Percentiles rank a stretch among this genome's conserved stretches.
These are phyloP conservation scores for Phytophthora capsici DNA, from an alignment of 352 stramenopile species.

Conservation along the genomic window DNA sequence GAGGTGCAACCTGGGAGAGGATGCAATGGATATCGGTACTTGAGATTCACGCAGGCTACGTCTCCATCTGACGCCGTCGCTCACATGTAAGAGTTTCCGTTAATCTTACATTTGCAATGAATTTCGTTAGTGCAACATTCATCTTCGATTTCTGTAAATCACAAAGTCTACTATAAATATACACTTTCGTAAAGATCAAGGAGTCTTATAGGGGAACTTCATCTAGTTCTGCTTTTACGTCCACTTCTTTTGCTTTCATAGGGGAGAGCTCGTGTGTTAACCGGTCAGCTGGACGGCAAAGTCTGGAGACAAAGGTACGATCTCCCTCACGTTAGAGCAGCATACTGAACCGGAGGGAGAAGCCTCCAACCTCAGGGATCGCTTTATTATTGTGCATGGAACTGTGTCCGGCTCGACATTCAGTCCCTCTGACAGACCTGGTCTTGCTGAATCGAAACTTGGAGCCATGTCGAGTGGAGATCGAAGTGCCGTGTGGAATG, in stretches of 20 bases:
- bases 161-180: no score
- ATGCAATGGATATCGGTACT: constrained; percentile 3
- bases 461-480: background rate
- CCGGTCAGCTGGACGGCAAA: background rate
- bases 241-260: no score
- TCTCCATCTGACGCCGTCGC: background rate
- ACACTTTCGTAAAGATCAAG: no score
- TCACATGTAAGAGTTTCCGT: no score
- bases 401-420: background rate
- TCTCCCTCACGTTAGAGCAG: no score
- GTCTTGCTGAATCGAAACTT: background rate
- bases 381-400: background rate
- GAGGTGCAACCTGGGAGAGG: constrained; percentile 3
- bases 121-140: no score
- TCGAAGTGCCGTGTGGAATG: background rate
- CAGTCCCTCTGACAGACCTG: background rate
- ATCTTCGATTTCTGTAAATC: no score
- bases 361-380: no score
- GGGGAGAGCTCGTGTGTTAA: background rate
- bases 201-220: no score
- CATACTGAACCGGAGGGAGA: no score
- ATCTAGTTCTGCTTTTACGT: no score
- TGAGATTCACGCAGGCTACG: constrained; percentile 10
- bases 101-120: no score
- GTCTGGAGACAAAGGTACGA: background rate